phyloP scores from a whole-genome alignment of 2,329 filamentous ascomycete genomes.

The Trichoderma aggressivum region DNA sequence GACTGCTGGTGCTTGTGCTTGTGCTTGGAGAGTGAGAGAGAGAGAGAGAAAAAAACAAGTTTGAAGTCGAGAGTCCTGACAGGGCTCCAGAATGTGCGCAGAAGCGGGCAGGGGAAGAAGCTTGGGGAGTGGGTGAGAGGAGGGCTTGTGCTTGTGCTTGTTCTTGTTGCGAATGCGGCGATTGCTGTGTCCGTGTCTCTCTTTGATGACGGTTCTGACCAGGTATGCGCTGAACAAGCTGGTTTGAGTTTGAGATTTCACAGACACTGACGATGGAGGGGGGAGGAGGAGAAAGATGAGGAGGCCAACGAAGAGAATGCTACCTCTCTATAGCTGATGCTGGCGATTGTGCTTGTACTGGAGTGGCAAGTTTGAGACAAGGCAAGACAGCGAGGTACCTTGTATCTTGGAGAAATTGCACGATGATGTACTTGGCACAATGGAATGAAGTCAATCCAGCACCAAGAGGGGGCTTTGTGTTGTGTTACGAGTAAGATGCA shows the following conservation, averaged over 20 bases:
- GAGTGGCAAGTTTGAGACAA: constrained; percentile 9
- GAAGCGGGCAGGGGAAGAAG: background rate
- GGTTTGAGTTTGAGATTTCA: background rate
- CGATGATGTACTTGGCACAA: background rate
- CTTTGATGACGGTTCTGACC: background rate
- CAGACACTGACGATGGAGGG: background rate
- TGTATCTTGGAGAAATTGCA: background rate
- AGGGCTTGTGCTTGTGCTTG: background rate
- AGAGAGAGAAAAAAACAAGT: background rate
- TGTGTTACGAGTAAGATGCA: background rate
- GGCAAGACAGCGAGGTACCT: background rate
- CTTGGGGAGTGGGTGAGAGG: background rate
- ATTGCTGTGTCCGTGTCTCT: background rate
- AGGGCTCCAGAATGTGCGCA: background rate
- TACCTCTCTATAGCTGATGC: background rate
- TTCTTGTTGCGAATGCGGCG: background rate
- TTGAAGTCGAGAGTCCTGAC: background rate
- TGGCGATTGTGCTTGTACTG: background rate
- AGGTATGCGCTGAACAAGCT: background rate
- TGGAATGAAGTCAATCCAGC: constrained; percentile 10
- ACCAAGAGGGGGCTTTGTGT: background rate
- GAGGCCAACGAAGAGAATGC: constrained; percentile 6
- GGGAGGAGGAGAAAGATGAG: background rate
- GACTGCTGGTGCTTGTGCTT: background rate
- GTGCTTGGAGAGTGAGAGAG: background rate